Evolutionary conservation across 2,329 filamentous ascomycete species (phyloP).

Genomic region (Podosphaera fusca): DNA sequence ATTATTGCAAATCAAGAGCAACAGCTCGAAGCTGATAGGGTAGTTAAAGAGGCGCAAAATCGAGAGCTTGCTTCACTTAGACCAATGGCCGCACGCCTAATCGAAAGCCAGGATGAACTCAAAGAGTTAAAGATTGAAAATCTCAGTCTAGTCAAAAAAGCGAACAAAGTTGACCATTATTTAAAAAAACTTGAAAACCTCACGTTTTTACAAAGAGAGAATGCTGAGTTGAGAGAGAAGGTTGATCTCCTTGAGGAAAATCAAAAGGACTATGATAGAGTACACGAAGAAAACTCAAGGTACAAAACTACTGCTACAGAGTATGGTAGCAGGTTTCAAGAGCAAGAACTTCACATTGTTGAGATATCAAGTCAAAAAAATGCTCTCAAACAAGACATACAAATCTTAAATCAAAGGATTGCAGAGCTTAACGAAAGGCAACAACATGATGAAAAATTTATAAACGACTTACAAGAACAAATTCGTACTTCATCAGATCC

Average conservation of each 20-base stretch:
- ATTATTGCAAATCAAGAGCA: conserved; percentile 49
- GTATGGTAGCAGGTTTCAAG: conserved; percentile 17
- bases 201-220: conserved; percentile 30
- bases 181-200: conserved; percentile 38
- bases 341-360: conserved; percentile 15
- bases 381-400: conserved; percentile 23
- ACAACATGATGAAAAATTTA: conserved; percentile 22
- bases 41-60: conserved; percentile 21
- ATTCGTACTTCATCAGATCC: conserved; percentile 5
- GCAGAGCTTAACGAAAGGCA: conserved; percentile 18
- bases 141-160: conserved; percentile 34
- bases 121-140: conserved; percentile 34
- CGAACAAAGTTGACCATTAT: conserved; percentile 37
- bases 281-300: conserved; percentile 11
- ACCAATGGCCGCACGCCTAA: conserved; percentile 23
- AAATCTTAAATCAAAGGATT: conserved; percentile 9
- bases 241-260: conserved; percentile 29
- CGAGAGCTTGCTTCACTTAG: conserved; percentile 26
- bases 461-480: conserved; percentile 34
- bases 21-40: conserved; percentile 31
- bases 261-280: conserved; percentile 16
- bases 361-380: conserved; percentile 21
- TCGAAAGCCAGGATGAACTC: conserved; percentile 33
- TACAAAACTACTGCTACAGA: conserved; percentile 18
- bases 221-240: conserved; percentile 30